phyloP scores from a whole-genome alignment of 225 moss, liverwort and hornwort genomes.

The Sphagnum contortum region DNA sequence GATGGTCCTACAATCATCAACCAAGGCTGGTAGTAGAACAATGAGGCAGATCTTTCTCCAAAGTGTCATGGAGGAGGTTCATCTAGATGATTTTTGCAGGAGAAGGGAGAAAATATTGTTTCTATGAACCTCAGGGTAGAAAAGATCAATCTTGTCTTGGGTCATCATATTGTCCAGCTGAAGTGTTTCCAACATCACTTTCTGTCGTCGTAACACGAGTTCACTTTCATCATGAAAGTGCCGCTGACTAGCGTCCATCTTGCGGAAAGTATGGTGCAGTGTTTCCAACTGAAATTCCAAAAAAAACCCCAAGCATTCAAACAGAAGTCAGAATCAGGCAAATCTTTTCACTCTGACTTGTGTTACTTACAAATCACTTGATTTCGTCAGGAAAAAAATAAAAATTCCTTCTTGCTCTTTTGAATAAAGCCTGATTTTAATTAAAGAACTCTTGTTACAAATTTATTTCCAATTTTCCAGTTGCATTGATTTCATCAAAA shows the following conservation, averaged over 20 bases:
- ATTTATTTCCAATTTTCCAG: neutral
- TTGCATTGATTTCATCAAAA: neutral
- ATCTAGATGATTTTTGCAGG: too few relatives aligned
- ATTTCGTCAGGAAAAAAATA: neutral
- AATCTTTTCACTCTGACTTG: neutral
- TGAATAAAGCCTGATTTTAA: neutral
- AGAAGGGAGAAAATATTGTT: too few relatives aligned
- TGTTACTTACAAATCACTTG: neutral
- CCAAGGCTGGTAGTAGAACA: neutral
- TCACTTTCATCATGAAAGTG: slow-evolving; percentile 94
- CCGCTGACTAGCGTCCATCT: slow-evolving; percentile 81
- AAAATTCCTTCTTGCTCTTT: neutral
- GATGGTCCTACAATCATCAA: neutral
- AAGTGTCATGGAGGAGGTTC: too few relatives aligned
- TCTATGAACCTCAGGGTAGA: slow-evolving; percentile 43
- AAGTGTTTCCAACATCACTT: slow-evolving; percentile 63
- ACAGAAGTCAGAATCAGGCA: neutral
- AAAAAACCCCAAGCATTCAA: neutral
- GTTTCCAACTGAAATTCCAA: slow-evolving; percentile 54
- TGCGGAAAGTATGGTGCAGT: slow-evolving; percentile 70
- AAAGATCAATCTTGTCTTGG: slow-evolving; percentile 81
- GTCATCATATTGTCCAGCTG: slow-evolving; percentile 66
- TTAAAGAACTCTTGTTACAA: neutral
- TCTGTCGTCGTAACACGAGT: slow-evolving; percentile 58
- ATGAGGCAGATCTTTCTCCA: too few relatives aligned